Conservation (phyloP, 2,329 filamentous ascomycete species). For the Nothophaeocryptopus gaeumannii region DNA sequence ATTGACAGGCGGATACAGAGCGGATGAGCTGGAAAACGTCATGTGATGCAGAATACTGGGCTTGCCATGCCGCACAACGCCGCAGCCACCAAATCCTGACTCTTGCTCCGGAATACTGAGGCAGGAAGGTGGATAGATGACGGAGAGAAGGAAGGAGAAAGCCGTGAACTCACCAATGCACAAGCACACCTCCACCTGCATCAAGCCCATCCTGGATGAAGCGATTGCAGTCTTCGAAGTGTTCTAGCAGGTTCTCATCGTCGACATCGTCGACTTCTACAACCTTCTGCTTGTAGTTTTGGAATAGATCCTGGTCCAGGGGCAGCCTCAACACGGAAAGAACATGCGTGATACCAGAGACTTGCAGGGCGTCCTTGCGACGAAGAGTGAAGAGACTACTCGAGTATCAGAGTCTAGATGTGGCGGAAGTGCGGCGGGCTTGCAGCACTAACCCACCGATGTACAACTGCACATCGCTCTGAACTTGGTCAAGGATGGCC, state of each 20-base stretch:
- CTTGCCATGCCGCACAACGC: too few relatives aligned
- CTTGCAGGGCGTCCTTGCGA: constrained; percentile 65
- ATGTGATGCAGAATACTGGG: too few relatives aligned
- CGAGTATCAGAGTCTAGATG: constrained; percentile 28
- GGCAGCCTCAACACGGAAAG: constrained; percentile 74
- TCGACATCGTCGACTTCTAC: constrained; percentile 89
- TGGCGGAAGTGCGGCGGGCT: constrained; percentile 10
- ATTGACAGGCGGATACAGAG: too few relatives aligned
- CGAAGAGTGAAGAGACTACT: constrained; percentile 74
- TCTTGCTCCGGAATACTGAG: too few relatives aligned
- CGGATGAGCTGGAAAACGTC: too few relatives aligned
- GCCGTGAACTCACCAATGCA: constrained; percentile 63
- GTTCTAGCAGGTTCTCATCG: constrained; percentile 78
- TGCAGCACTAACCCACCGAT: constrained; percentile 67
- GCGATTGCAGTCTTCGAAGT: constrained; percentile 72
- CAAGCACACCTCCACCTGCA: constrained; percentile 59
- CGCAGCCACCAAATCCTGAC: too few relatives aligned
- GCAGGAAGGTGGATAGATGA: background rate
- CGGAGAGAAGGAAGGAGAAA: constrained; percentile 3
- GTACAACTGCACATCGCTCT: constrained; percentile 68
- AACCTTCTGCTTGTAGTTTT: constrained; percentile 62
- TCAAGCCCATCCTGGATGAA: constrained; percentile 80
- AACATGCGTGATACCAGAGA: constrained; percentile 80
- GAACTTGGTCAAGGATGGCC: constrained; percentile 63
- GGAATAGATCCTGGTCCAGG: constrained; percentile 55